A percentile compares a stretch with the other conserved stretches of the same genome.
phyloP scores from a whole-genome alignment of 805 yeast genomes.

The Naumovozyma baii region DNA sequence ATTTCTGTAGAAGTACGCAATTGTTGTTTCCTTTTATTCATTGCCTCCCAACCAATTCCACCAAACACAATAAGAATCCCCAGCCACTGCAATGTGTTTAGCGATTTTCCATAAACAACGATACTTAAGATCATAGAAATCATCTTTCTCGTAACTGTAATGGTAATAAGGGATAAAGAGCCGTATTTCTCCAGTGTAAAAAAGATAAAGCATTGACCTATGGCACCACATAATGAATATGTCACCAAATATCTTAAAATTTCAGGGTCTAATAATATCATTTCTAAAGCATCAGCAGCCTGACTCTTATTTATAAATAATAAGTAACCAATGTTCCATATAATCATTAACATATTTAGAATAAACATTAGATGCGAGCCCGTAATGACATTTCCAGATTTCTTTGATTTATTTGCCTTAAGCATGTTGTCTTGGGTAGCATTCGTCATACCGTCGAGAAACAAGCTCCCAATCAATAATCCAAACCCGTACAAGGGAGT shows the following conservation, averaged over 20 bases:
- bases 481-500: conserved; percentile 44
- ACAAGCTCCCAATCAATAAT: conserved; percentile 50
- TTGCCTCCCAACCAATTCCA: conserved; percentile 78
- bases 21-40: conserved; percentile 29
- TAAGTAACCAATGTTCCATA: conserved; percentile 44
- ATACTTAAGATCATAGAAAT: conserved; percentile 88
- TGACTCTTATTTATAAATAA: conserved; percentile 19
- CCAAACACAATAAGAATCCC: conserved; percentile 76
- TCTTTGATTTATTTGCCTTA: conserved; percentile 24
- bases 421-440: conserved; percentile 87
- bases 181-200: conserved; percentile 76
- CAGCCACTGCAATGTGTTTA: conserved; percentile 57
- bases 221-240: conserved; percentile 72
- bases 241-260: conserved; percentile 49
- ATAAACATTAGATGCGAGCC: conserved; percentile 87
- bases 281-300: conserved; percentile 28
- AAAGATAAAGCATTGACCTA: conserved; percentile 93
- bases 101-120: conserved; percentile 69
- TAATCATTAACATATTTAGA: conserved; percentile 38
- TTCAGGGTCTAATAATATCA: conserved; percentile 35
- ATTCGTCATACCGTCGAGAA: conserved; percentile 87
- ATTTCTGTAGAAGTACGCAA: not conserved
- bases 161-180: conserved; percentile 76
- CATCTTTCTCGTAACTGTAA: conserved; percentile 95
- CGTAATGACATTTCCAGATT: conserved; percentile 35